Conservation (phyloP, 164 flowering plant species). For the Liriodendron chinense region DNA sequence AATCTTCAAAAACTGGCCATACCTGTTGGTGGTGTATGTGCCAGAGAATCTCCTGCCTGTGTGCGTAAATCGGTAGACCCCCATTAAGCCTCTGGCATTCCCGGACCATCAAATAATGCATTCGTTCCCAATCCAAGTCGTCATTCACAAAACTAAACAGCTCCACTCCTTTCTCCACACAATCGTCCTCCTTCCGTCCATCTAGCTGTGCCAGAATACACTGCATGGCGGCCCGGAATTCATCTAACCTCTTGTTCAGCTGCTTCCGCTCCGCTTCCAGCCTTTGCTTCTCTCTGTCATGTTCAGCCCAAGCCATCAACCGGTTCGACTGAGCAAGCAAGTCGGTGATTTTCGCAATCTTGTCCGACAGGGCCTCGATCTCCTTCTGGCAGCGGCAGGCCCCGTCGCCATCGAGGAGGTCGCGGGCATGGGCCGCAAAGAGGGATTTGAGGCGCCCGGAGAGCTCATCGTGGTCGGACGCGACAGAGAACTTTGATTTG, state of each 20-base stretch:
- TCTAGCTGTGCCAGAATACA: slow-evolving; percentile 42
- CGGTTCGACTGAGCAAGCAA: slow-evolving; percentile 3
- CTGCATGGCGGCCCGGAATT: slow-evolving; percentile 54
- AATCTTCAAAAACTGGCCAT: background rate
- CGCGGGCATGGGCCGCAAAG: slow-evolving; percentile 28
- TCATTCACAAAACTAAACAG: slow-evolving; percentile 23
- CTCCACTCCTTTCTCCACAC: background rate
- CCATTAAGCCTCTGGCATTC: slow-evolving; percentile 67
- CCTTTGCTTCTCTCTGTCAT: slow-evolving; percentile 26
- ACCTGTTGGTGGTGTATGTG: slow-evolving; percentile 60
- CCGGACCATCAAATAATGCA: slow-evolving; percentile 46
- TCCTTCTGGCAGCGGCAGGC: slow-evolving; percentile 34
- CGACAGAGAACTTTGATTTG: slow-evolving; percentile 16
- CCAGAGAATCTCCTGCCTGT: slow-evolving; percentile 40
- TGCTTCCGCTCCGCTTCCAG: slow-evolving; percentile 35
- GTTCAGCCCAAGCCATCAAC: background rate
- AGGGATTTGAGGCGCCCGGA: slow-evolving; percentile 31
- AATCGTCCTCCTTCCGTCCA: slow-evolving; percentile 11
- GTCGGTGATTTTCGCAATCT: slow-evolving; percentile 23
- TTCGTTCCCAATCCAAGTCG: slow-evolving; percentile 42
- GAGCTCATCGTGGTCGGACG: slow-evolving; percentile 55
- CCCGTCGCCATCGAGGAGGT: slow-evolving; percentile 32
- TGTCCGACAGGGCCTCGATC: slow-evolving; percentile 20
- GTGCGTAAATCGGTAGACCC: slow-evolving; percentile 67
- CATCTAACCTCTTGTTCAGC: slow-evolving; percentile 47